These are phyloP conservation scores for Claviceps monticola DNA, from an alignment of 2,329 filamentous ascomycete genomes.

Conservation along the genomic window DNA sequence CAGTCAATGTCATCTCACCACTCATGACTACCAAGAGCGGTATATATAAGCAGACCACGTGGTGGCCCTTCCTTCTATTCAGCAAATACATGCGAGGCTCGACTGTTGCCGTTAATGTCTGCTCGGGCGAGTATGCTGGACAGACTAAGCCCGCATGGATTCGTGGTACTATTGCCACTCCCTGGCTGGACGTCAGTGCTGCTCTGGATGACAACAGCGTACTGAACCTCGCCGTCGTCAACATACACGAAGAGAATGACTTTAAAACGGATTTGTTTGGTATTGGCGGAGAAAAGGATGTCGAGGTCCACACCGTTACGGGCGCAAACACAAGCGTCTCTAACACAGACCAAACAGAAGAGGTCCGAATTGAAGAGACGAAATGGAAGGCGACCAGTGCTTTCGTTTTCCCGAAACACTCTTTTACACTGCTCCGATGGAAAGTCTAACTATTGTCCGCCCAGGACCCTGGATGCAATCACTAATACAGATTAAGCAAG, in stretches of 20 bases:
- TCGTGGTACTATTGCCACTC: neutral
- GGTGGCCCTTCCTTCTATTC: neutral
- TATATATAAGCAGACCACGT: neutral
- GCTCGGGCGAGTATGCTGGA: neutral
- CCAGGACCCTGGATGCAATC: neutral
- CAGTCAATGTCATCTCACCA: neutral
- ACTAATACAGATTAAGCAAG: too few relatives aligned
- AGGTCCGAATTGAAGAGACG: neutral
- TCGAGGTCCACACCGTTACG: neutral
- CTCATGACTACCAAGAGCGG: neutral
- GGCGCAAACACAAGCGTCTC: neutral
- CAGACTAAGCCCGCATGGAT: neutral
- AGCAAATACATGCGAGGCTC: slow-evolving; percentile 1
- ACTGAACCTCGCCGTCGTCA: neutral
- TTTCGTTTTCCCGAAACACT: neutral
- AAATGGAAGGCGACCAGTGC: neutral
- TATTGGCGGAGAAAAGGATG: neutral
- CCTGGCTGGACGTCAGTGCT: neutral
- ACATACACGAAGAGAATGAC: neutral
- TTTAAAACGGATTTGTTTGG: neutral
- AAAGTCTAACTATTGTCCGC: neutral
- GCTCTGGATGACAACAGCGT: neutral
- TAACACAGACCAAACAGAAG: neutral
- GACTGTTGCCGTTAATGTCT: neutral
- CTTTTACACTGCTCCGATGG: neutral